These are phyloP conservation scores for Brassica carinata DNA, from an alignment of 345 rosid species.

Conservation along the genomic window DNA sequence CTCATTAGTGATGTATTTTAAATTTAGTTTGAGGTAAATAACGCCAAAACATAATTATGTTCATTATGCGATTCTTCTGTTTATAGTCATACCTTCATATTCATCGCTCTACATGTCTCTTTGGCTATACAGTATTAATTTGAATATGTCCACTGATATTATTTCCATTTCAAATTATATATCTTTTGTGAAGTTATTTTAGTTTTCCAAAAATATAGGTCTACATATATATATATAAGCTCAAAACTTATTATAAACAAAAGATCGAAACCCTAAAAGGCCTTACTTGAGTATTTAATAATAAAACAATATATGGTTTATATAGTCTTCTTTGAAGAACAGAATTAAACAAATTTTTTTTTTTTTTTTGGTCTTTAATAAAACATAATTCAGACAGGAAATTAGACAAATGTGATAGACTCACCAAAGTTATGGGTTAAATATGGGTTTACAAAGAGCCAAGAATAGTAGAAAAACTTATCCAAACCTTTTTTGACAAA, in stretches of 20 bases:
- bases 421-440: constrained; percentile 1
- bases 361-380: no score
- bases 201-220: background rate
- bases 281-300: no score
- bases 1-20: background rate
- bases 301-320: no score
- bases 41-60: background rate
- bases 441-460: constrained; percentile 1
- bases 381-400: background rate
- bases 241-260: no score
- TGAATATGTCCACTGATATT: no score
- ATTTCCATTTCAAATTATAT: no score
- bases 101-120: background rate
- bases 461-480: constrained; percentile 21
- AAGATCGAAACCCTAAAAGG: no score
- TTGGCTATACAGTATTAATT: background rate
- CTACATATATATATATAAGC: background rate
- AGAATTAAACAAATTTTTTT: no score
- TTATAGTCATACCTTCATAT: background rate
- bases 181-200: background rate
- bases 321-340: no score
- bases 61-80: background rate
- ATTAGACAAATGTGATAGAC: background rate
- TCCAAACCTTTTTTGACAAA: constrained; percentile 7
- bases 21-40: background rate